Evolutionary conservation across 2,329 filamentous ascomycete genomes (phyloP).

Genomic region (Fusarium bulbicola): DNA sequence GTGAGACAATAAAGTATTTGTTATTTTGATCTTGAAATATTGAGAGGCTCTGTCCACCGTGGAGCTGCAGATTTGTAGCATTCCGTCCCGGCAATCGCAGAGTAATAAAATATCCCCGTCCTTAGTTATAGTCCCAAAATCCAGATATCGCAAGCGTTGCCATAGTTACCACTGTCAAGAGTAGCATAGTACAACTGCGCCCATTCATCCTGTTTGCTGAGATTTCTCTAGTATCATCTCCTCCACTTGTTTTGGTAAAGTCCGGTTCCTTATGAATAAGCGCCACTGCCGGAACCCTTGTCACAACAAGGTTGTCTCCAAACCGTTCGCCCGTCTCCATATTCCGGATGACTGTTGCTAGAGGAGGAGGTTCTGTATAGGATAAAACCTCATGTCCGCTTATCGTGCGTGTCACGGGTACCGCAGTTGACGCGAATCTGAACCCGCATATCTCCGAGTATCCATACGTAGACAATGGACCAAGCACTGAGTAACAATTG

Average conservation of each 20-base stretch:
- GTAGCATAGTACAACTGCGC: not conserved
- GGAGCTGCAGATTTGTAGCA: not conserved
- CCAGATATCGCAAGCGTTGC: not conserved
- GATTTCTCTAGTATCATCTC: not conserved
- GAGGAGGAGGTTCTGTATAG: not conserved
- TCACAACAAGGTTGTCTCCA: not conserved
- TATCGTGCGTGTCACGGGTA: not conserved
- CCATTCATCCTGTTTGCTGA: not conserved
- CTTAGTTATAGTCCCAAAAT: too few species aligned
- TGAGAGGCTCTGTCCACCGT: fast-evolving
- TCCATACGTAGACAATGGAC: not conserved
- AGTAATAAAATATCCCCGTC: not conserved
- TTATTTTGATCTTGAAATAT: not conserved
- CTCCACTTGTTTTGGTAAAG: not conserved
- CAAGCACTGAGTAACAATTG: constrained; percentile 23
- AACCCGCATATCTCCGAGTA: not conserved
- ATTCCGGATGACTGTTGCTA: not conserved
- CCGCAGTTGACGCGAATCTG: not conserved
- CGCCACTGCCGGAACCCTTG: constrained; percentile 6
- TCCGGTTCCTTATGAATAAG: constrained; percentile 4
- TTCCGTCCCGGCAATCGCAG: not conserved
- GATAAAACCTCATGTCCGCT: too few species aligned
- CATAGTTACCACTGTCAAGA: not conserved
- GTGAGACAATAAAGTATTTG: not conserved
- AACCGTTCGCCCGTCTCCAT: not conserved